Percentiles rank a stretch among this genome's conserved stretches.
These are phyloP conservation scores for Kandelia obovata DNA, from an alignment of 345 rosid species.

Conservation along the genomic window DNA sequence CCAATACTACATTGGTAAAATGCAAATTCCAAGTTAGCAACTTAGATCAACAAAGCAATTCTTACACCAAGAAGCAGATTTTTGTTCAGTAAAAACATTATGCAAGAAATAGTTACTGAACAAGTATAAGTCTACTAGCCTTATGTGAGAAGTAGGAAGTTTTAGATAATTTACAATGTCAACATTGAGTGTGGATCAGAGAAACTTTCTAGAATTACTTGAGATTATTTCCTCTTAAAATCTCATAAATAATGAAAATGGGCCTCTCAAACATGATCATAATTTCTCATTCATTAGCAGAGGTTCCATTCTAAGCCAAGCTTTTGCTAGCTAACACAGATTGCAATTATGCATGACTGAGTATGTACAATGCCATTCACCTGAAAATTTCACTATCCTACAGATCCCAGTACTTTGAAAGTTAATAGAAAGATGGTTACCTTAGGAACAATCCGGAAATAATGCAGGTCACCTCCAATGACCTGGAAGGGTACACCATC, in stretches of 20 bases:
- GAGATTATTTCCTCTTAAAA: neutral
- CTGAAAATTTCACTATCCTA: neutral
- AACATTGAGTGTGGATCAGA: neutral
- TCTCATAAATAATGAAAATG: neutral
- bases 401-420: neutral
- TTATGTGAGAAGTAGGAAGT: neutral
- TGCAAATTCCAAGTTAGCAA: neutral
- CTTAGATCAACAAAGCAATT: neutral
- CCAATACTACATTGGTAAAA: slow-evolving; percentile 61
- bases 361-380: no score
- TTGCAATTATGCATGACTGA: no score
- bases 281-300: no score
- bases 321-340: no score
- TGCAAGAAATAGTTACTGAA: no score
- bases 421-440: slow-evolving; percentile 25
- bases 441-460: slow-evolving; percentile 84
- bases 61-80: neutral
- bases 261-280: neutral
- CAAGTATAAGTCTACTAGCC: no score
- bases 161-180: neutral
- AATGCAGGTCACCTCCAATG: slow-evolving; percentile 93
- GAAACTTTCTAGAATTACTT: neutral
- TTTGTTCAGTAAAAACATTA: no score
- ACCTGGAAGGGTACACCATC: slow-evolving; percentile 65
- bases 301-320: no score